A percentile compares a stretch with the other conserved stretches of the same genome.
These are phyloP conservation scores for Polytolypa hystricis DNA, from an alignment of 2,329 filamentous ascomycete species.

Conservation along the genomic window DNA sequence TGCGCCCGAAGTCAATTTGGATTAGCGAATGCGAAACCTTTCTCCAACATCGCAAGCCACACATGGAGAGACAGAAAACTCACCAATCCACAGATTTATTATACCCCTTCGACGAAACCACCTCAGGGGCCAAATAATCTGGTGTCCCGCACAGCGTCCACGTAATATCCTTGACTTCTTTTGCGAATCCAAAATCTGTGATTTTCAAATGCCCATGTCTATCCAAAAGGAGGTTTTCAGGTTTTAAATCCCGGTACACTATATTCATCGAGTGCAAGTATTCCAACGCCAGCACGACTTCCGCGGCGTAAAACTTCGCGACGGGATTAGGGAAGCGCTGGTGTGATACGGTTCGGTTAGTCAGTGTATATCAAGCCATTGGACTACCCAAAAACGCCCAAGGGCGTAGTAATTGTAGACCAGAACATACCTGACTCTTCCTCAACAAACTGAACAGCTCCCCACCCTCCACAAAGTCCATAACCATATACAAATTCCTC, in stretches of 20 bases:
- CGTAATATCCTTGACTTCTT: conserved; percentile 95
- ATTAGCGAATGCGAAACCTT: not conserved
- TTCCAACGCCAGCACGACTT: conserved; percentile 89
- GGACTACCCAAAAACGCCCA: conserved; percentile 6
- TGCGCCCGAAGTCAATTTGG: no score
- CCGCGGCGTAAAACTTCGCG: conserved; percentile 96
- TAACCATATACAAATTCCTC: conserved; percentile 98
- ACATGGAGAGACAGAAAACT: conserved; percentile 26
- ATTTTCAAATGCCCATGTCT: conserved; percentile 92
- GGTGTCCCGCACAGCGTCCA: conserved; percentile 98
- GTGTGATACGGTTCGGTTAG: conserved; percentile 1
- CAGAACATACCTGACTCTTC: conserved; percentile 69
- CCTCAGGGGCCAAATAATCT: conserved; percentile 93
- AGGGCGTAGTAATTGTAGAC: conserved; percentile 5
- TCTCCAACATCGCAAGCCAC: conserved; percentile 8
- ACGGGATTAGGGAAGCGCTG: conserved; percentile 97
- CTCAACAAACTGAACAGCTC: conserved; percentile 91
- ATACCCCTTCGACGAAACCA: conserved; percentile 98
- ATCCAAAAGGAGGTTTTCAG: conserved; percentile 84
- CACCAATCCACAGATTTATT: conserved; percentile 99
- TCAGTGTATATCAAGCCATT: not conserved
- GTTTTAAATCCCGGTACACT: conserved; percentile 95
- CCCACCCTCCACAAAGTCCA: conserved; percentile 98
- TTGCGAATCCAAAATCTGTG: conserved; percentile 97
- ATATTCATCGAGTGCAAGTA: conserved; percentile 92